Conservation (phyloP, 192 early-diverging fungal genomes). For the Backusella tarrabulga region DNA sequence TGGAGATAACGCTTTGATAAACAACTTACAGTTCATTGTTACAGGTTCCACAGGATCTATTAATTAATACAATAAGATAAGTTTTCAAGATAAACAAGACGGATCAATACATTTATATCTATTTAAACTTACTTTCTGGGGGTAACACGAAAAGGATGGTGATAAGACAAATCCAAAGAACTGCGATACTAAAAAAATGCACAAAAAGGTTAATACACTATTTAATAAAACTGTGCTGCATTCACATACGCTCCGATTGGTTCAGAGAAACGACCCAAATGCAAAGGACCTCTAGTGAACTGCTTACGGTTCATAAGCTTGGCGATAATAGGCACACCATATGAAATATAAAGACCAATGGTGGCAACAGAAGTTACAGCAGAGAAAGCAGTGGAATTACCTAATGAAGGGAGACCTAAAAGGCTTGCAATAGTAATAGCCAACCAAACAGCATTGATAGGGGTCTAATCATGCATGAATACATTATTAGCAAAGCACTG, state of each 20-base stretch:
- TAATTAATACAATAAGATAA: neutral
- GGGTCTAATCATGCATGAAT: conserved; percentile 15
- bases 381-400: conserved; percentile 42
- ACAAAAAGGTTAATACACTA: neutral
- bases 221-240: neutral
- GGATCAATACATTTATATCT: neutral
- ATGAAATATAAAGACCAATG: conserved; percentile 52
- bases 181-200: neutral
- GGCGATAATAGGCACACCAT: conserved; percentile 34
- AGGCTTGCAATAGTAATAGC: conserved; percentile 38
- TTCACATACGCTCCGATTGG: neutral
- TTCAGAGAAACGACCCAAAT: neutral
- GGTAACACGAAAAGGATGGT: neutral
- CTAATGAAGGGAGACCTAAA: conserved; percentile 39
- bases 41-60: neutral
- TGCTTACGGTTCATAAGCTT: conserved; percentile 26
- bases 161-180: neutral
- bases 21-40: conserved; percentile 1
- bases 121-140: neutral
- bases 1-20: neutral
- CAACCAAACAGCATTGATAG: conserved; percentile 49
- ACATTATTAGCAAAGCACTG: too few species aligned
- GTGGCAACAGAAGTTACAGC: conserved; percentile 53
- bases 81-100: neutral
- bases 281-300: conserved; percentile 20